These are phyloP conservation scores for Ustilago xerochloae DNA, from an alignment of 1,284 basidiomycete genomes.

Conservation along the genomic window DNA sequence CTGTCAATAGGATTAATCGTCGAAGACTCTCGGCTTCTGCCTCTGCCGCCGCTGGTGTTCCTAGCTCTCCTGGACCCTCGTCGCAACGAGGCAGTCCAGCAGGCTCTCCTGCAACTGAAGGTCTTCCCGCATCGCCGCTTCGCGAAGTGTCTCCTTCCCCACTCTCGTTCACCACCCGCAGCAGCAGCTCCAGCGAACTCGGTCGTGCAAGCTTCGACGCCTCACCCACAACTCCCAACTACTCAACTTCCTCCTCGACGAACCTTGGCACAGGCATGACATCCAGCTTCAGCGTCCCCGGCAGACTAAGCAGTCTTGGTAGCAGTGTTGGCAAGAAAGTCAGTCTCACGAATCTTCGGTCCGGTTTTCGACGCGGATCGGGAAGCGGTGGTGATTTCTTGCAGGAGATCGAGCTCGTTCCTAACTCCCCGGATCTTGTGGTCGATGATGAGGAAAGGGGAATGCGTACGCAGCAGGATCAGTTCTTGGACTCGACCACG, in stretches of 20 bases:
- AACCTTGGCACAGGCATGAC: background rate
- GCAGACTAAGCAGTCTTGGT: conserved; percentile 37
- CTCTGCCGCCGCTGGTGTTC: background rate
- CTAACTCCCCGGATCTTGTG: conserved; percentile 13
- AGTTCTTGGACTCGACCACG: background rate
- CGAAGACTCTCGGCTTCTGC: conserved; percentile 19
- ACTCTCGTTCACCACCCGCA: too few species aligned
- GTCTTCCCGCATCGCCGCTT: background rate
- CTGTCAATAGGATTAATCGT: conserved; percentile 15
- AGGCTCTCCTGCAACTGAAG: background rate
- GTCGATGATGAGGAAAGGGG: background rate
- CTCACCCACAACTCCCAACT: background rate
- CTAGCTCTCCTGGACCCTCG: conserved; percentile 1
- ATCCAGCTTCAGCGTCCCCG: conserved; percentile 20
- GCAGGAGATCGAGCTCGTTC: conserved; percentile 27
- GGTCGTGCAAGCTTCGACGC: background rate
- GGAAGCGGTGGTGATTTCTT: conserved; percentile 13
- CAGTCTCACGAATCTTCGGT: conserved; percentile 22
- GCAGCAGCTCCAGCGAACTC: background rate
- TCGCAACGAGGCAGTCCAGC: background rate
- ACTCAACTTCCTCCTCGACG: background rate
- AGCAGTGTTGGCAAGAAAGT: conserved; percentile 27
- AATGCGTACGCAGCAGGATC: background rate
- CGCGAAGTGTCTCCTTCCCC: background rate
- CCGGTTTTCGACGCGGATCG: conserved; percentile 17